Percentiles rank a stretch among this genome's conserved stretches.
These are phyloP conservation scores for Raphanus sativus DNA, from an alignment of 345 rosid genomes.

Conservation along the genomic window DNA sequence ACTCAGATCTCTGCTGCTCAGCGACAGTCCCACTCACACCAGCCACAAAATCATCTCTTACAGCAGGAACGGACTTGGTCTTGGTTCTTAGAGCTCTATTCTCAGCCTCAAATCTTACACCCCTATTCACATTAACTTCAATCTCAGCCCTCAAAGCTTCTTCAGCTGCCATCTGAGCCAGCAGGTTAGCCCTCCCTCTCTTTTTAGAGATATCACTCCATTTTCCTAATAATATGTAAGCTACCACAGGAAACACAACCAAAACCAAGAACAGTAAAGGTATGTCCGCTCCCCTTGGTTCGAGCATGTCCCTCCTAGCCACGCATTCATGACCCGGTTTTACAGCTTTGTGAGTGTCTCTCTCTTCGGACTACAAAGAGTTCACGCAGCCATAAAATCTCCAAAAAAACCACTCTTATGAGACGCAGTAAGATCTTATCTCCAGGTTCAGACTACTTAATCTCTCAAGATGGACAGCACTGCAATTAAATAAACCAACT, in stretches of 20 bases:
- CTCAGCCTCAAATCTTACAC: constrained; percentile 30
- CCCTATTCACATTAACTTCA: constrained; percentile 12
- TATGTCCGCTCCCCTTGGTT: constrained; percentile 89
- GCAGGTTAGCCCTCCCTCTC: constrained; percentile 57
- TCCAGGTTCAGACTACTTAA: constrained; percentile 1
- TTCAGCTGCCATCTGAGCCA: constrained; percentile 76
- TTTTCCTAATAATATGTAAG: constrained; percentile 74
- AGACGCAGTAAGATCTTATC: too few species aligned
- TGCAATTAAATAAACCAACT: constrained; percentile 17
- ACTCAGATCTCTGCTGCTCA: constrained; percentile 18
- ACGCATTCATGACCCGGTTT: constrained; percentile 74
- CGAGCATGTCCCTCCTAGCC: constrained; percentile 83
- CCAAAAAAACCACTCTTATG: not conserved
- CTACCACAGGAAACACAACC: constrained; percentile 82
- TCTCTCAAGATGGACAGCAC: constrained; percentile 18
- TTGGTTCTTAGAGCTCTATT: constrained; percentile 25
- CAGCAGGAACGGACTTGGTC: constrained; percentile 9
- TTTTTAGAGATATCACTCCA: constrained; percentile 75
- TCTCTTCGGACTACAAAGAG: constrained; percentile 39
- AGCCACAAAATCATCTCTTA: constrained; percentile 23
- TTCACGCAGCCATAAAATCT: constrained; percentile 24
- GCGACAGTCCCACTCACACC: constrained; percentile 16
- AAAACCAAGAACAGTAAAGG: constrained; percentile 72
- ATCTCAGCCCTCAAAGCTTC: constrained; percentile 66
- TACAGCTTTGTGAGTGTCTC: constrained; percentile 31